phyloP scores from a whole-genome alignment of 2,329 filamentous ascomycete genomes.

The Seiridium cupressi region DNA sequence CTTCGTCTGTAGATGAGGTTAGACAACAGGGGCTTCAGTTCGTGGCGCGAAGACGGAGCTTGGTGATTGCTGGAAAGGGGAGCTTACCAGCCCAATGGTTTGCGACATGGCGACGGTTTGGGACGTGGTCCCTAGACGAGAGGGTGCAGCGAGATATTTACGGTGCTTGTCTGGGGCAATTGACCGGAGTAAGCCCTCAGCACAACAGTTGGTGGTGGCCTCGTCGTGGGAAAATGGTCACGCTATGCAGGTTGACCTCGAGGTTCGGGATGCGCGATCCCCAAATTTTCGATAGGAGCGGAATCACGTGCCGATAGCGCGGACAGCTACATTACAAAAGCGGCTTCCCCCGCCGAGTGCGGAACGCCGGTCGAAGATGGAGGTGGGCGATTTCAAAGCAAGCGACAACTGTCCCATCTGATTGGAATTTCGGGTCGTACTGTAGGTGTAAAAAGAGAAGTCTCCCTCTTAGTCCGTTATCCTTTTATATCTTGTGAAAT shows the following conservation, averaged over 20 bases:
- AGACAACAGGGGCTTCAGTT: not conserved
- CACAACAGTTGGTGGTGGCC: no score
- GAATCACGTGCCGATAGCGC: not conserved
- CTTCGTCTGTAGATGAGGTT: conserved; percentile 63
- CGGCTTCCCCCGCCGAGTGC: conserved; percentile 5
- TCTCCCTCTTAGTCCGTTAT: conserved; percentile 5
- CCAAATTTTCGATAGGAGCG: conserved; percentile 6
- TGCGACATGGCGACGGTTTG: conserved; percentile 65
- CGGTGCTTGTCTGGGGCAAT: not conserved
- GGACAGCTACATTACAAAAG: not conserved
- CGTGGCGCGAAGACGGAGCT: not conserved
- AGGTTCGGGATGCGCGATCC: not conserved
- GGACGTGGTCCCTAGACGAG: conserved; percentile 13
- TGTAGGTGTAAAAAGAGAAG: not conserved
- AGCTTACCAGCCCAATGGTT: conserved; percentile 70
- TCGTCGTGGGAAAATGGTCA: not conserved
- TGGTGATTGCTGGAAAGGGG: conserved; percentile 3
- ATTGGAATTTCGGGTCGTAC: conserved; percentile 2
- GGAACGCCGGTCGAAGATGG: conserved; percentile 6
- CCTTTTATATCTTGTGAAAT: conserved; percentile 5
- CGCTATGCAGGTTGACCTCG: not conserved
- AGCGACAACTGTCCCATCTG: conserved; percentile 5
- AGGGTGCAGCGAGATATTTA: not conserved
- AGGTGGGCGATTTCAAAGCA: conserved; percentile 36
- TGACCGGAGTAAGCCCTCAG: not conserved